These are phyloP conservation scores for Angophora floribunda DNA, from an alignment of 345 rosid genomes.

Conservation along the genomic window DNA sequence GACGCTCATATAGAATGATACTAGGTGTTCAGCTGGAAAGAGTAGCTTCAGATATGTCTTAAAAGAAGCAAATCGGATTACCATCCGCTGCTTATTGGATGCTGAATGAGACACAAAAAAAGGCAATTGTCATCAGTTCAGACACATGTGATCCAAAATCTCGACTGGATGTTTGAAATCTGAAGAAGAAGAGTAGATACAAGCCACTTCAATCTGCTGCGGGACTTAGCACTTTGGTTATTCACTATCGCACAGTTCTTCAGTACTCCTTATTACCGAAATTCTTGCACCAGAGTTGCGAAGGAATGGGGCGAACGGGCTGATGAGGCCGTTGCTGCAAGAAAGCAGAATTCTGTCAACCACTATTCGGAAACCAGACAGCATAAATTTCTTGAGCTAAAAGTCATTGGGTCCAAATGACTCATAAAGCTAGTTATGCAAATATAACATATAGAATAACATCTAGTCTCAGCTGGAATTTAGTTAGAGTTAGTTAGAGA, in stretches of 20 bases:
- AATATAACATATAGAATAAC: not conserved
- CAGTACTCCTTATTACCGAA: conserved; percentile 82
- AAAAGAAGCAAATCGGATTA: not conserved
- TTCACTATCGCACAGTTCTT: not conserved
- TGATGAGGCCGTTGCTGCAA: conserved; percentile 97
- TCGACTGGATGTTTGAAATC: not conserved
- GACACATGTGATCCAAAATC: not conserved
- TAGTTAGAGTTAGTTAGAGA: not conserved
- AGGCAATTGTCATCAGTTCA: not conserved
- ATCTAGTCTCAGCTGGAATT: not conserved
- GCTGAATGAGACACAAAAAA: not conserved
- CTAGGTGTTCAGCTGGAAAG: not conserved
- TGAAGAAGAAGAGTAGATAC: not conserved
- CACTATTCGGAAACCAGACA: not conserved
- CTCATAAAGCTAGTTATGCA: not conserved
- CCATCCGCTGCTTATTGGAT: not conserved
- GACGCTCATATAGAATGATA: not conserved
- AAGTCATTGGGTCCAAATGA: not conserved
- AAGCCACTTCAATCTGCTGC: not conserved
- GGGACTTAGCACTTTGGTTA: not conserved
- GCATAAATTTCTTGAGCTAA: not conserved
- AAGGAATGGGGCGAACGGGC: conserved; percentile 94
- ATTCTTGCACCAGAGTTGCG: conserved; percentile 99
- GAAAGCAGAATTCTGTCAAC: conserved; percentile 1
- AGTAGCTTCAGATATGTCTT: not conserved